Evolutionary conservation across 2,329 filamentous ascomycete genomes (phyloP).

Genomic region (Trichophyton rubrum): DNA sequence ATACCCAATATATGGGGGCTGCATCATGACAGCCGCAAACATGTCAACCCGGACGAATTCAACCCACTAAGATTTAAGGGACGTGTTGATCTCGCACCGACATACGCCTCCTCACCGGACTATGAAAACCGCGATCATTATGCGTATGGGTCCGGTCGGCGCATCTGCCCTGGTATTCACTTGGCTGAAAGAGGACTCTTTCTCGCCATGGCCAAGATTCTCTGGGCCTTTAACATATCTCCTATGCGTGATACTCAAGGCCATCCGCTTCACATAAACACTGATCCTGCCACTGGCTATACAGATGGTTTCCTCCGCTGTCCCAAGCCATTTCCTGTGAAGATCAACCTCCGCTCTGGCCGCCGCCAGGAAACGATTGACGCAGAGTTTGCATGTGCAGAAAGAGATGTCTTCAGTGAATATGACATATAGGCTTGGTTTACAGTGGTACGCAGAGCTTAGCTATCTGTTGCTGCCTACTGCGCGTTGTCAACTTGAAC

Average conservation of each 20-base stretch:
- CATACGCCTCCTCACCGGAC: conserved; percentile 21
- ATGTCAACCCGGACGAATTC: conserved; percentile 25
- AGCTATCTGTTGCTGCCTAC: no score
- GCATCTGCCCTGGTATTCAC: conserved; percentile 31
- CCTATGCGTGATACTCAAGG: neutral
- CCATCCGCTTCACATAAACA: neutral
- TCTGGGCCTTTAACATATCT: conserved; percentile 37
- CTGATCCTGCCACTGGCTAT: neutral
- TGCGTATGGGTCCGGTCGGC: conserved; percentile 18
- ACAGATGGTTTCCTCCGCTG: neutral
- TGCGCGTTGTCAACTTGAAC: no score
- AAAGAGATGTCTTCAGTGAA: neutral
- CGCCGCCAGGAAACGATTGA: neutral
- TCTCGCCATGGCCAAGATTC: conserved; percentile 35
- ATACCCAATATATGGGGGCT: conserved; percentile 41
- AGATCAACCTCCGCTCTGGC: neutral
- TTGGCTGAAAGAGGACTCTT: conserved; percentile 41
- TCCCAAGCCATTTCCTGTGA: neutral
- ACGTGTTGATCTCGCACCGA: conserved; percentile 20
- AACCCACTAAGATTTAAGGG: conserved; percentile 21
- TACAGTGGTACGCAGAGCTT: neutral
- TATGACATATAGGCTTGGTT: neutral
- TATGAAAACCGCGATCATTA: conserved; percentile 32
- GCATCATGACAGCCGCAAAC: conserved; percentile 35
- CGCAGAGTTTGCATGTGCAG: neutral